phyloP scores from a whole-genome alignment of 768 basidiomycete genomes.

The Collybiopsis luxurians region DNA sequence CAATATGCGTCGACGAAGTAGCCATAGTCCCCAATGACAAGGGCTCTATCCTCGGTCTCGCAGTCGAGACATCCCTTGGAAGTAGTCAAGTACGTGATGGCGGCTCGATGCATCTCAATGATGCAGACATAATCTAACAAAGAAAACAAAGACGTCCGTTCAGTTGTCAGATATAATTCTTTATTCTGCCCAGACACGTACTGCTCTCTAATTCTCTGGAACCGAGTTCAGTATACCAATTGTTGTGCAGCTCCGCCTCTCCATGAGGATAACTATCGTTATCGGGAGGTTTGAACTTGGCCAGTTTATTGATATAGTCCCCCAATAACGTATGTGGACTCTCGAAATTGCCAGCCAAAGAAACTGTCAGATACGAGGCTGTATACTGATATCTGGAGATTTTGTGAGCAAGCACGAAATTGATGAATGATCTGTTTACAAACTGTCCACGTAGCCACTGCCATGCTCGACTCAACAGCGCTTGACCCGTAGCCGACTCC shows the following conservation, averaged over 20 bases:
- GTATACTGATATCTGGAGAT: neutral
- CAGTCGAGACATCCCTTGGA: neutral
- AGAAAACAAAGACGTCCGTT: neutral
- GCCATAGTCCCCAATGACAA: neutral
- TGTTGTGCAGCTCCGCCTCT: neutral
- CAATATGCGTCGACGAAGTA: neutral
- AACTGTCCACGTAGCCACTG: slow-evolving; percentile 1
- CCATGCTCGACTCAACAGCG: slow-evolving; percentile 5
- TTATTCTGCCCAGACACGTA: neutral
- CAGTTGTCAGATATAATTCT: too few species aligned
- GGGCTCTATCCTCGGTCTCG: neutral
- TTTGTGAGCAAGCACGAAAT: too few species aligned
- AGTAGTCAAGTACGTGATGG: neutral
- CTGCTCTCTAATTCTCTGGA: neutral
- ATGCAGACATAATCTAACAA: neutral
- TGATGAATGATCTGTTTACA: too few species aligned
- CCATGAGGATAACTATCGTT: too few species aligned
- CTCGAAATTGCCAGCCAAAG: neutral
- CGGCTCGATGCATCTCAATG: neutral
- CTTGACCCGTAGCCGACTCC: neutral
- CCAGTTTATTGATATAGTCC: neutral
- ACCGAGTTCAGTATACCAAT: neutral
- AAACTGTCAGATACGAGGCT: neutral
- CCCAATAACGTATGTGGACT: neutral
- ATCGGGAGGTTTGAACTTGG: neutral